phyloP scores from a whole-genome alignment of 148 eudicot genomes.

The Silene conica region DNA sequence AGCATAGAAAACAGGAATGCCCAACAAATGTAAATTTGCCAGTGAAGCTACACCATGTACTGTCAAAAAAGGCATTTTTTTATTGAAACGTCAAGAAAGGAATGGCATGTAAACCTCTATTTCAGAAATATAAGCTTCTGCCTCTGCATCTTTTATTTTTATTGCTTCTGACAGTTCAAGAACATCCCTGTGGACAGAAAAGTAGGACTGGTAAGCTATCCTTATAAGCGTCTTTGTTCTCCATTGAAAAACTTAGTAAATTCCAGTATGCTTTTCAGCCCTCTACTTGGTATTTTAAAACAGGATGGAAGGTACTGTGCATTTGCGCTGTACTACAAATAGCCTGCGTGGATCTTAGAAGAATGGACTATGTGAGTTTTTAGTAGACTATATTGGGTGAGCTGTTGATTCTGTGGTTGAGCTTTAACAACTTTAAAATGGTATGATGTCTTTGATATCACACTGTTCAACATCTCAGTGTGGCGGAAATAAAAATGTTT shows the following conservation, averaged over 20 bases:
- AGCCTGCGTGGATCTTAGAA: background rate
- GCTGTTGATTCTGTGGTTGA: too few relatives aligned
- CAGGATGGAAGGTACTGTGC: background rate
- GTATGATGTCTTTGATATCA: too few relatives aligned
- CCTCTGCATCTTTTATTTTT: slow-evolving; percentile 75
- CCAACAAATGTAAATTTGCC: too few relatives aligned
- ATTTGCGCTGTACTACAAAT: too few relatives aligned
- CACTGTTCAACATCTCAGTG: too few relatives aligned
- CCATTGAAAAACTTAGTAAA: background rate
- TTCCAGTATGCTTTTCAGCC: background rate
- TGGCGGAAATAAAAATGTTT: too few relatives aligned
- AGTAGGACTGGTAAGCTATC: background rate
- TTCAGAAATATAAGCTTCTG: slow-evolving; percentile 84
- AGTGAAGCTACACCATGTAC: slow-evolving; percentile 10
- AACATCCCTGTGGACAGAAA: slow-evolving; percentile 54
- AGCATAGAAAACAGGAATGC: background rate
- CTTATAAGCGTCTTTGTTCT: background rate
- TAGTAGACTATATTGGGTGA: too few relatives aligned
- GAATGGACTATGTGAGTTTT: too few relatives aligned
- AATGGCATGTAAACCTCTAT: slow-evolving; percentile 56
- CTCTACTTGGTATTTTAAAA: background rate
- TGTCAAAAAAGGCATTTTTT: background rate
- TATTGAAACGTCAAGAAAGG: background rate
- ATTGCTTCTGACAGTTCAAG: slow-evolving; percentile 78
- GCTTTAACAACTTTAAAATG: too few relatives aligned